phyloP scores from a whole-genome alignment of 371 early-diverging fungal genomes.

The Smittium mucronatum region DNA sequence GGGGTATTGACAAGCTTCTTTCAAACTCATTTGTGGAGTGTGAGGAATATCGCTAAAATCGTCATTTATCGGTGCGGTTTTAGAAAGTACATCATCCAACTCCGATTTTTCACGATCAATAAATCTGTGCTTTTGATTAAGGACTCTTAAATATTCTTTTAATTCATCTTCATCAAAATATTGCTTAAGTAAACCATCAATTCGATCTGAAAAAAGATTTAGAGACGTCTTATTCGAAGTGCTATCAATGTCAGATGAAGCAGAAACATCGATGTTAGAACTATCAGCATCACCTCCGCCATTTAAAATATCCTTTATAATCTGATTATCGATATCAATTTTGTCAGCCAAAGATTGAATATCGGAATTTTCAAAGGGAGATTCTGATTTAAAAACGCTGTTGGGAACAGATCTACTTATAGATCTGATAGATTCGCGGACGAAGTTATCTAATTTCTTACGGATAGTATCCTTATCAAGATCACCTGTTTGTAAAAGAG shows the following conservation, averaged over 20 bases:
- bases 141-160: slow-evolving; percentile 3
- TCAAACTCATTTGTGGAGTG: background rate
- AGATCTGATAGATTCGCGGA: background rate
- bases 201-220: background rate
- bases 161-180: slow-evolving; percentile 10
- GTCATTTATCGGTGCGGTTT: background rate
- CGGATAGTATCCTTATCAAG: background rate
- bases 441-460: background rate
- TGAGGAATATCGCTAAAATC: background rate
- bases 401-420: background rate
- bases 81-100: background rate
- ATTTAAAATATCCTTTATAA: background rate
- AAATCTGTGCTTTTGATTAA: slow-evolving; percentile 12
- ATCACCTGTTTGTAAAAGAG: background rate
- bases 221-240: background rate
- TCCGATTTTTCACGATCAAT: slow-evolving; percentile 2
- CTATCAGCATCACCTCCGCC: background rate
- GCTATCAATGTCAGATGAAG: background rate
- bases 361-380: background rate
- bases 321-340: background rate
- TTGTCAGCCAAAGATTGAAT: background rate
- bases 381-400: background rate
- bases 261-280: background rate
- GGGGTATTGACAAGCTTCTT: background rate
- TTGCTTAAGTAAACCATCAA: slow-evolving; percentile 8